phyloP scores from a whole-genome alignment of 2,329 filamentous ascomycete genomes.

The Colletotrichum sp. region DNA sequence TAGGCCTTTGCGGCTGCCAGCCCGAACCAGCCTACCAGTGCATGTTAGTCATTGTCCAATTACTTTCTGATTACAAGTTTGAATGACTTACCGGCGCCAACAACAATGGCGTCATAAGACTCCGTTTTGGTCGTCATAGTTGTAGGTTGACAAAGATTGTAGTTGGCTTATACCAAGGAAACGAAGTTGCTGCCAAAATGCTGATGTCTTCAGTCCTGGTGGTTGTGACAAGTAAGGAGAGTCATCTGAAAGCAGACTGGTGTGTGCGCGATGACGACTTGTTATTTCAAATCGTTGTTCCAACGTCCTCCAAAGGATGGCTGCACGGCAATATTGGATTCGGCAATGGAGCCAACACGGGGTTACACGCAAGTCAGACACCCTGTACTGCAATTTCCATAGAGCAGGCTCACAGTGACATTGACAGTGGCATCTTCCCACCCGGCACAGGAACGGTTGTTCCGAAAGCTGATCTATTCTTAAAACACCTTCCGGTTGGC shows the following conservation, averaged over 20 bases:
- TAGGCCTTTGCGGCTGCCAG: constrained; percentile 59
- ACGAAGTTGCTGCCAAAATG: not conserved
- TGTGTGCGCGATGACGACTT: not conserved
- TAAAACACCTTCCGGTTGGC: not conserved
- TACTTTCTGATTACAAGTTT: not conserved
- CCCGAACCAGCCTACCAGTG: constrained; percentile 44
- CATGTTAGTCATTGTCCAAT: constrained; percentile 31
- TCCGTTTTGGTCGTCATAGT: not conserved
- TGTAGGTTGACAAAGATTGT: not conserved
- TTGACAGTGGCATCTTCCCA: not conserved
- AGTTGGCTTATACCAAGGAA: not conserved
- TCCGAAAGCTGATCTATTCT: not conserved
- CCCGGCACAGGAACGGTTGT: not conserved
- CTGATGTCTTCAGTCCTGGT: not conserved
- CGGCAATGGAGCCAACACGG: not conserved
- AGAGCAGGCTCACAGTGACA: not conserved
- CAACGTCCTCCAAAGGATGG: not conserved
- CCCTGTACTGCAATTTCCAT: not conserved
- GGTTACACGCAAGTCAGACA: not conserved
- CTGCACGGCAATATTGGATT: not conserved
- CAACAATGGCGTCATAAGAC: not conserved
- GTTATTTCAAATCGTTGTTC: not conserved
- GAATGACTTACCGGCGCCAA: constrained; percentile 13
- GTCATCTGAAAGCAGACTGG: not conserved
- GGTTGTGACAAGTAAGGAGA: not conserved